These are phyloP conservation scores for Paspalum notatum DNA, from an alignment of 176 grass and related monocot genomes.

Conservation along the genomic window DNA sequence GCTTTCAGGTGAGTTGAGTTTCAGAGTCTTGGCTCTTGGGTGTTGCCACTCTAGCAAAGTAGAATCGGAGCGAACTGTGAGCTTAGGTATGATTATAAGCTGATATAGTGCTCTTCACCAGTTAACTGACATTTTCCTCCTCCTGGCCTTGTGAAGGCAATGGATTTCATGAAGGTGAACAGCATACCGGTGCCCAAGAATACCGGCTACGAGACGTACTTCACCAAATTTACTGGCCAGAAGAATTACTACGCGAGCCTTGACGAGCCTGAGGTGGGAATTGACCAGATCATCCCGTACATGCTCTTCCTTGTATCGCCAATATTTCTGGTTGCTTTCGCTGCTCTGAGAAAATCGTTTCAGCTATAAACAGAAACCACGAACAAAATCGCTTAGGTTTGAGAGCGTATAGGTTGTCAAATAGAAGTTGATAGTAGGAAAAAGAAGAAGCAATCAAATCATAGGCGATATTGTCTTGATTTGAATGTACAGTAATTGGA, in stretches of 20 bases:
- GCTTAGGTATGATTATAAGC: not conserved
- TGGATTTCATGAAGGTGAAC: conserved; percentile 85
- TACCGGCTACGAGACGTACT: conserved; percentile 86
- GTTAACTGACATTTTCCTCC: not conserved
- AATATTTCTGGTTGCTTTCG: conserved; percentile 67
- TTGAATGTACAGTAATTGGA: no score
- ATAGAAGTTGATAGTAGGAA: not conserved
- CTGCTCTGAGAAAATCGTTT: conserved; percentile 69
- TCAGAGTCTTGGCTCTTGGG: no score
- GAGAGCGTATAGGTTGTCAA: not conserved
- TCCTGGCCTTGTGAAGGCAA: conserved; percentile 51
- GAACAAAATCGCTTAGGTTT: not conserved
- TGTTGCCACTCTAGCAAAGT: no score
- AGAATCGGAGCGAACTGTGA: not conserved
- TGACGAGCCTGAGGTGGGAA: conserved; percentile 44
- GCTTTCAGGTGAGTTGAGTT: conserved; percentile 64
- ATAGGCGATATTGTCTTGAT: no score
- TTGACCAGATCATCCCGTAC: conserved; percentile 65
- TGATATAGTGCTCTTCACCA: not conserved
- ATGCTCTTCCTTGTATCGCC: conserved; percentile 70
- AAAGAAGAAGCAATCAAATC: no score
- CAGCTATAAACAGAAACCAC: conserved; percentile 37
- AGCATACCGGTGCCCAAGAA: conserved; percentile 41
- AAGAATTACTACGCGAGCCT: conserved; percentile 57
- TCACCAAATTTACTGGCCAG: conserved; percentile 62